These are phyloP conservation scores for Rubia peregrina DNA, from an alignment of 305 asterid species.

Conservation along the genomic window DNA sequence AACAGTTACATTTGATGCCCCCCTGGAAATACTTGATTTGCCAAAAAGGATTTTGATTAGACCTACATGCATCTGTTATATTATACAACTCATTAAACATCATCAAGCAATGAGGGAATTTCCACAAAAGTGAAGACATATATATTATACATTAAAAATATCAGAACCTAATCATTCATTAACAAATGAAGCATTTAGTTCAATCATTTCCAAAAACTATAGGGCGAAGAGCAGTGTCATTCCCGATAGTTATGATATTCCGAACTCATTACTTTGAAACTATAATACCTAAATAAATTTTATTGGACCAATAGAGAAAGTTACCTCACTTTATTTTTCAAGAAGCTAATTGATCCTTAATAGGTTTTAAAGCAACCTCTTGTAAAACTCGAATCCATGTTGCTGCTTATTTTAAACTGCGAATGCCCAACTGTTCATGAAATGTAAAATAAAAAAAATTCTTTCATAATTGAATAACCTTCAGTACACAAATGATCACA, in stretches of 20 bases:
- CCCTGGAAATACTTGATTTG: slow-evolving; percentile 60
- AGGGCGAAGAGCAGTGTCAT: no score
- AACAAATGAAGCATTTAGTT: not conserved
- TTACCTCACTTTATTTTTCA: slow-evolving; percentile 68
- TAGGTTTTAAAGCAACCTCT: slow-evolving; percentile 51
- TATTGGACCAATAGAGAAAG: not conserved
- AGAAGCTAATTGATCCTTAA: slow-evolving; percentile 26
- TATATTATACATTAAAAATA: not conserved
- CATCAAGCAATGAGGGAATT: not conserved
- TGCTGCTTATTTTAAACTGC: slow-evolving; percentile 84
- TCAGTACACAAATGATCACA: no score
- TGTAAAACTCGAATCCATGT: slow-evolving; percentile 67
- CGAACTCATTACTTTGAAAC: not conserved
- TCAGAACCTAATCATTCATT: not conserved
- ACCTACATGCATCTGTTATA: not conserved
- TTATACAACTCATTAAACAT: not conserved
- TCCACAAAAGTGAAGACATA: not conserved
- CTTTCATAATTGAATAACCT: no score
- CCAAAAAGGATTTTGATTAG: slow-evolving; percentile 1
- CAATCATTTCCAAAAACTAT: not conserved
- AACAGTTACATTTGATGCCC: slow-evolving; percentile 11
- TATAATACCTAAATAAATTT: no score
- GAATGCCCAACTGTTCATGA: slow-evolving; percentile 59
- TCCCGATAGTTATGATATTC: not conserved
- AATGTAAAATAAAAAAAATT: not conserved